Percentiles rank a stretch among this genome's conserved stretches.
These are phyloP conservation scores for Austroboletus festivus DNA, from an alignment of 768 basidiomycete genomes.

Conservation along the genomic window DNA sequence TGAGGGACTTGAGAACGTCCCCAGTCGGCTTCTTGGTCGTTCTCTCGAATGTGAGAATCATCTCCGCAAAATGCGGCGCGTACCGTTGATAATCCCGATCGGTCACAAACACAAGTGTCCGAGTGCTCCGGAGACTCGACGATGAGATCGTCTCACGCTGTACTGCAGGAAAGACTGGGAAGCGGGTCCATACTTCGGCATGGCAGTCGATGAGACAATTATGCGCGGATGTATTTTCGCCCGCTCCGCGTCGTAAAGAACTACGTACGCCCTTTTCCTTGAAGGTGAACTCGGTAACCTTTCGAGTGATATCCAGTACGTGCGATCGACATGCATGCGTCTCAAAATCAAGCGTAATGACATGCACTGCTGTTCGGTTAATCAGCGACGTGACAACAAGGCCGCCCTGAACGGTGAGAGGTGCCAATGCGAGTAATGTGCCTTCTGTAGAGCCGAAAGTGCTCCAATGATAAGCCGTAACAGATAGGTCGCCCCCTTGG, in stretches of 20 bases:
- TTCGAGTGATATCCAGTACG: slow-evolving; percentile 51
- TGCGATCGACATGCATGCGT: slow-evolving; percentile 38
- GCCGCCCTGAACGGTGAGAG: slow-evolving; percentile 17
- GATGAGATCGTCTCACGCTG: slow-evolving; percentile 42
- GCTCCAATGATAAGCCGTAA: slow-evolving; percentile 51
- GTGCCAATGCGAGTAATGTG: slow-evolving; percentile 35
- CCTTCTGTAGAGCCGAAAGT: slow-evolving; percentile 54
- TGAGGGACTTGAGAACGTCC: slow-evolving; percentile 38
- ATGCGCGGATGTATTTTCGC: slow-evolving; percentile 29
- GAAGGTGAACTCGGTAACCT: slow-evolving; percentile 55
- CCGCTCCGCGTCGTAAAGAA: slow-evolving; percentile 1
- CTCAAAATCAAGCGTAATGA: slow-evolving; percentile 38
- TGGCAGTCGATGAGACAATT: slow-evolving; percentile 56
- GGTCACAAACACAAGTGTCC: slow-evolving; percentile 44
- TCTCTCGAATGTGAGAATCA: slow-evolving; percentile 46
- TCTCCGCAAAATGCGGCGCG: slow-evolving; percentile 41
- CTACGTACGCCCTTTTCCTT: slow-evolving; percentile 36
- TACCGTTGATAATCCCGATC: slow-evolving; percentile 36
- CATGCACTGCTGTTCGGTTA: slow-evolving; percentile 39
- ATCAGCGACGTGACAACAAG: slow-evolving; percentile 45
- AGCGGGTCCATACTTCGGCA: slow-evolving; percentile 57
- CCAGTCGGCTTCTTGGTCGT: slow-evolving; percentile 52
- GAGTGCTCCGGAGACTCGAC: slow-evolving; percentile 30
- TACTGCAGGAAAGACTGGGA: slow-evolving; percentile 54
- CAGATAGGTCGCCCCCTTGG: slow-evolving; percentile 3